Conservation (phyloP, 2,329 filamentous ascomycete genomes). For the Talaromyces sp. region DNA sequence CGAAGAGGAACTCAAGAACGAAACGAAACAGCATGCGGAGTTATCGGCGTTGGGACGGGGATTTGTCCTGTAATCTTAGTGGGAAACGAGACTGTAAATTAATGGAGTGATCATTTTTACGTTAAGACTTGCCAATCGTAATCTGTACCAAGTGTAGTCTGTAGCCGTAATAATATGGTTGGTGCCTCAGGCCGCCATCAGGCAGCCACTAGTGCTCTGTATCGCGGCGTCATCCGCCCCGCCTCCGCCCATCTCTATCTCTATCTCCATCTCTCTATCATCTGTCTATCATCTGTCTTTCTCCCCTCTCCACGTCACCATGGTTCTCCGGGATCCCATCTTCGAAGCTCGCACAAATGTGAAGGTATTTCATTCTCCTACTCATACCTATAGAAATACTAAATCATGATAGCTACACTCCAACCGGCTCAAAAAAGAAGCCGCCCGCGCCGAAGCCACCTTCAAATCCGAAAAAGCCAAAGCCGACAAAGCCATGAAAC, state of each 20-base stretch:
- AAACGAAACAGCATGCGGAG: constrained; percentile 32
- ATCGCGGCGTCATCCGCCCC: background rate
- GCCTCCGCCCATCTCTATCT: background rate
- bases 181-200: background rate
- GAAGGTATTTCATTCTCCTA: constrained; percentile 25
- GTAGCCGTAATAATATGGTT: no score
- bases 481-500: constrained; percentile 45
- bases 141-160: no score
- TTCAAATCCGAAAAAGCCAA: constrained; percentile 46
- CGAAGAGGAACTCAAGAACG: constrained; percentile 1
- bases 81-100: background rate
- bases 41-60: background rate
- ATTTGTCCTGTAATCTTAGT: background rate
- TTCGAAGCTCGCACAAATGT: constrained; percentile 41
- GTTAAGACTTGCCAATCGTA: background rate
- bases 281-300: background rate
- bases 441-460: constrained; percentile 41
- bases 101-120: background rate
- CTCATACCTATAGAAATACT: background rate
- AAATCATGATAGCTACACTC: constrained; percentile 35
- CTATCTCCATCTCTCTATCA: background rate
- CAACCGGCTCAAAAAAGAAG: constrained; percentile 46
- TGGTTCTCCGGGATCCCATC: constrained; percentile 38
- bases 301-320: constrained; percentile 18
- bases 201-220: background rate